Base-by-base conservation (phyloP, 306 rosid genomes). In the Leucaena leucocephala region DNA sequence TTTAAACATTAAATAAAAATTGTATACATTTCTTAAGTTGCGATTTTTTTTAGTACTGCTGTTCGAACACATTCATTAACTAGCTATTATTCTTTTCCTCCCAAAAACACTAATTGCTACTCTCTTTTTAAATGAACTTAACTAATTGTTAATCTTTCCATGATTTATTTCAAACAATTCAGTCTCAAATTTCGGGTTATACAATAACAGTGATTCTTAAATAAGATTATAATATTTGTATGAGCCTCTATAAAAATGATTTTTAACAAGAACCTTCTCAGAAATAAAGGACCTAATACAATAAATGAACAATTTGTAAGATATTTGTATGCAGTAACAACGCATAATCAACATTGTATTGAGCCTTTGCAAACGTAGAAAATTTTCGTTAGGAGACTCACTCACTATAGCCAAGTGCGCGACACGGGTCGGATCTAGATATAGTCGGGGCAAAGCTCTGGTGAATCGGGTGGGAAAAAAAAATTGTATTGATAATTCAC, bases 401-500 rank as follows among this genome's bases (percentile, higher is more conserved):
- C n/a, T n/a, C n/a, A n/a, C n/a, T n/a, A n/a, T n/a, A n/a, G n/a
- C n/a, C n/a, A n/a, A n/a, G n/a, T n/a, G n/a, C n/a, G n/a, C n/a
- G n/a, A n/a, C n/a, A n/a, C n/a, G n/a, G n/a, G n/a, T n/a, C n/a
- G n/a, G n/a, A n/a, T n/a, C n/a, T n/a, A n/a, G n/a, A n/a, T n/a
- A n/a, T n/a, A n/a, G n/a, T n/a, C n/a, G n/a, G n/a, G n/a, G n/a
- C n/a, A n/a, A n/a, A n/a, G n/a, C n/a, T n/a, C n/a, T n/a, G n/a
- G n/a, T n/a, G n/a, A n/a, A n/a, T n/a, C n/a, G n/a, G n/a, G n/a
- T n/a, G n/a, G n/a, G n/a, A n/a, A n/a, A n/a, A n/a, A n/a, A n/a
- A n/a, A n/a, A 48, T 46, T 50, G 57, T 54, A 50, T 48, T 22
- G 80, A 34, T 46, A 63, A 66, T 49, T 14, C 61, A 62, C 63